Percentiles rank a stretch among this genome's conserved stretches.
These are phyloP conservation scores for Trifolium repens DNA, from an alignment of 306 rosid genomes.

Conservation along the genomic window DNA sequence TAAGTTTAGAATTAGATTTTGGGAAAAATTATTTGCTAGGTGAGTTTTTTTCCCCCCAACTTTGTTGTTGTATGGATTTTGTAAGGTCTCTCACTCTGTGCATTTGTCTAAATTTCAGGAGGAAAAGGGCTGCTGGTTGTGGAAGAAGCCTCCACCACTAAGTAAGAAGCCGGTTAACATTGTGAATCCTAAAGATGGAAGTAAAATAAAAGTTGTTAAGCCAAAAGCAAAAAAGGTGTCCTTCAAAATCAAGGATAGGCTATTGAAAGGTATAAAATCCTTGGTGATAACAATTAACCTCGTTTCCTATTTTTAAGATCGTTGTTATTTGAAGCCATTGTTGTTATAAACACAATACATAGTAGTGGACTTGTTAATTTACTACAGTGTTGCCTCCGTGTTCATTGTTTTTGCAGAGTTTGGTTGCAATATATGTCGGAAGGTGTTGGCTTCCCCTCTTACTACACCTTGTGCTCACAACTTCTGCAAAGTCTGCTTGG, in stretches of 20 bases:
- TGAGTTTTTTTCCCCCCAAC: background rate
- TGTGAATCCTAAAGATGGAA: conserved; percentile 23
- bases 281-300: background rate
- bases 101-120: conserved; percentile 50
- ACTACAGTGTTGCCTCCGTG: background rate
- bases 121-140: conserved; percentile 56
- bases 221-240: conserved; percentile 11
- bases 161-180: conserved; percentile 42
- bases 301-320: background rate
- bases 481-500: conserved; percentile 73
- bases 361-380: too few relatives aligned
- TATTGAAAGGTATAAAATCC: conserved; percentile 53
- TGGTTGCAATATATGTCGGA: conserved; percentile 60
- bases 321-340: background rate
- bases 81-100: background rate
- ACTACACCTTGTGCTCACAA: conserved; percentile 79
- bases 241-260: conserved; percentile 43
- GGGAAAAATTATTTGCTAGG: background rate
- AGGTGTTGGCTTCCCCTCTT: conserved; percentile 56
- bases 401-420: conserved; percentile 53
- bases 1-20: background rate
- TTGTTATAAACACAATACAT: background rate
- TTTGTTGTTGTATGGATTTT: background rate
- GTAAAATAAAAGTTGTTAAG: conserved; percentile 9
- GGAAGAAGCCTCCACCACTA: conserved; percentile 68